Base-by-base conservation (phyloP, 225 moss, liverwort and hornwort species). In the Bryum argenteum region DNA sequence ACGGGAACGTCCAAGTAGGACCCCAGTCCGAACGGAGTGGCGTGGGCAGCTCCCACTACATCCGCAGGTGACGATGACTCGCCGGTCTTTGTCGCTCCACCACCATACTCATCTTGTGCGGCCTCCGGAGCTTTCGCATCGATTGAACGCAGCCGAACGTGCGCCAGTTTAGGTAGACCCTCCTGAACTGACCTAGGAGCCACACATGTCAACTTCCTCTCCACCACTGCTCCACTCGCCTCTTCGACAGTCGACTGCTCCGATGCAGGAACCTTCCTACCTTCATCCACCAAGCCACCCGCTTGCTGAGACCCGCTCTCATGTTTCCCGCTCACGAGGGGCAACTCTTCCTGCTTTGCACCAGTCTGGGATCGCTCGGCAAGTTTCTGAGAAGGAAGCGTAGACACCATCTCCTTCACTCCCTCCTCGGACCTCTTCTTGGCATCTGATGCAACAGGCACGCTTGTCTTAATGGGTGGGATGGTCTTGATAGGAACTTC, bases 1-100 rank as follows among this genome's bases (percentile, higher is more conserved):
- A 97, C 90, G 74, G 94, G 96, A 78, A 97, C 81, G 73, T 97
- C 96, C 66, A 97, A 79, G 76, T 89, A 97, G 3, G 94, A 94
- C 7, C 96, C 96, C 79, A 94, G 79, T 38, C 94, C 96, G 77
- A 89, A 94, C 59, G 84, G 77, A 37, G 66, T 52, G 63, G 84
- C 79, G 20, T 85, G 87, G 62, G 74, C 76, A 26, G 82, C 54
- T 51, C 63, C 84, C 54, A 77, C 78, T 11, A 83, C 63, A 69
- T 75, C 87, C 66, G 63, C 78, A 69, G 84, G 83, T 1, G 84
- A 75, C 10, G 79, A 84, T 23, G 84, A 78, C 61, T 87, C 93
- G 15, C 71, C 73, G 72, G 69, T 68, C 54, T 79, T 86, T 66
- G 70, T 83, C 39, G 80, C 33, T 68, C 71, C 85, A 21, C 82